Evolutionary conservation across 2,329 filamentous ascomycete genomes (phyloP).

Genomic region (Magnaporthiopsis rhizophila): DNA sequence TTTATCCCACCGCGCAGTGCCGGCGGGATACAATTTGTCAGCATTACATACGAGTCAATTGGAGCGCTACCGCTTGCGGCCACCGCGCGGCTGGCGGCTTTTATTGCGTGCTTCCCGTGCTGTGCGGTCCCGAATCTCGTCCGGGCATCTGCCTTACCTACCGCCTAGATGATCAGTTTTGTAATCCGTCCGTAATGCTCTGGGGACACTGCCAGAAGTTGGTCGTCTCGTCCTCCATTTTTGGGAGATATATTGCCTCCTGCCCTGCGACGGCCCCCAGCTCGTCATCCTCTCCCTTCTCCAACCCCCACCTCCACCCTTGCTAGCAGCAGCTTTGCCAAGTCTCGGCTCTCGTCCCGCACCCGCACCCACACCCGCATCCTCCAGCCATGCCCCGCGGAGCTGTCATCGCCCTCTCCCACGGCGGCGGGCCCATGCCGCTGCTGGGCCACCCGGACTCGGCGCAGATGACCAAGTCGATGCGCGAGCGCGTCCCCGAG

Average conservation of each 20-base stretch:
- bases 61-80: background rate
- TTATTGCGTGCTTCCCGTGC: background rate
- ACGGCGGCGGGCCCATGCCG: constrained; percentile 49
- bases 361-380: background rate
- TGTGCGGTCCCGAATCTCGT: no score
- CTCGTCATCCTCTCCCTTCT: background rate
- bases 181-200: background rate
- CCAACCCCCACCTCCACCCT: background rate
- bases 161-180: no score
- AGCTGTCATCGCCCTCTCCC: constrained; percentile 39
- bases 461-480: constrained; percentile 39
- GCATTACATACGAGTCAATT: background rate
- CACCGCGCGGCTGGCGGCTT: background rate
- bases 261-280: background rate
- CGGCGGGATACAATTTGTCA: background rate
- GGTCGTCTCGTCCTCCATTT: background rate
- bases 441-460: constrained; percentile 47
- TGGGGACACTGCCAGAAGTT: background rate
- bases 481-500: constrained; percentile 44
- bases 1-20: background rate
- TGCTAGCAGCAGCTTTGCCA: background rate
- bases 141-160: no score
- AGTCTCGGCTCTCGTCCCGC: background rate
- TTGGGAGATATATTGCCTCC: background rate
- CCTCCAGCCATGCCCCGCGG: constrained; percentile 14